These are phyloP conservation scores for Fusarium pseudonygamai DNA, from an alignment of 2,329 filamentous ascomycete species.

Conservation along the genomic window DNA sequence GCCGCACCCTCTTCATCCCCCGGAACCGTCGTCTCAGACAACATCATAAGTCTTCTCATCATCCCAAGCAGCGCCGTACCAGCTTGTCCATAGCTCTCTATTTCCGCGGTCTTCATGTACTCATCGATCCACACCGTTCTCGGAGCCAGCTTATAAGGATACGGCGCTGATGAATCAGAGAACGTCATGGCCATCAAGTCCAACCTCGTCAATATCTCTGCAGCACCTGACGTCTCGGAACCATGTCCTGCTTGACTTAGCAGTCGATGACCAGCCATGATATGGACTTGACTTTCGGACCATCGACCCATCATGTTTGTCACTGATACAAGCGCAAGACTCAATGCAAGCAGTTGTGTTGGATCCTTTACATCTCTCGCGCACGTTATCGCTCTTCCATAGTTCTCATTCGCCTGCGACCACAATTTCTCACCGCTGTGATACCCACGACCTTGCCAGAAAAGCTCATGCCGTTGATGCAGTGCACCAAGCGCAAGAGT, in stretches of 20 bases:
- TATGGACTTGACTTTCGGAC: constrained; percentile 46
- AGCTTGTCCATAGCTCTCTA: constrained; percentile 38
- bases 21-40: constrained; percentile 11
- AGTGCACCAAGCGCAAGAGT: constrained; percentile 49
- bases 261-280: constrained; percentile 44
- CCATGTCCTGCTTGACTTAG: constrained; percentile 32
- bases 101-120: neutral
- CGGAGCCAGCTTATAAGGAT: constrained; percentile 35
- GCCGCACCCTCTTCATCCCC: neutral
- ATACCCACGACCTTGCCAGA: constrained; percentile 9
- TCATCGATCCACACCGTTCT: constrained; percentile 24
- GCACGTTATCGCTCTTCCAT: constrained; percentile 43
- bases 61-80: constrained; percentile 35
- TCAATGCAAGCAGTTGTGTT: constrained; percentile 43
- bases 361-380: constrained; percentile 42
- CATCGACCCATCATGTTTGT: constrained; percentile 47
- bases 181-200: constrained; percentile 50
- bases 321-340: constrained; percentile 46
- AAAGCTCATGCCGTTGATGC: constrained; percentile 42
- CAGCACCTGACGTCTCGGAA: constrained; percentile 20
- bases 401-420: constrained; percentile 40
- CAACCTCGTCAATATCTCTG: constrained; percentile 44
- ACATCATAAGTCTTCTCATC: constrained; percentile 34
- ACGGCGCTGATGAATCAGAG: constrained; percentile 45
- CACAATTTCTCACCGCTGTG: constrained; percentile 11